A percentile compares a stretch with the other conserved stretches of the same genome.
Evolutionary conservation across 805 yeast species (phyloP).

Genomic region (Trichomonascus vanleenenianus): DNA sequence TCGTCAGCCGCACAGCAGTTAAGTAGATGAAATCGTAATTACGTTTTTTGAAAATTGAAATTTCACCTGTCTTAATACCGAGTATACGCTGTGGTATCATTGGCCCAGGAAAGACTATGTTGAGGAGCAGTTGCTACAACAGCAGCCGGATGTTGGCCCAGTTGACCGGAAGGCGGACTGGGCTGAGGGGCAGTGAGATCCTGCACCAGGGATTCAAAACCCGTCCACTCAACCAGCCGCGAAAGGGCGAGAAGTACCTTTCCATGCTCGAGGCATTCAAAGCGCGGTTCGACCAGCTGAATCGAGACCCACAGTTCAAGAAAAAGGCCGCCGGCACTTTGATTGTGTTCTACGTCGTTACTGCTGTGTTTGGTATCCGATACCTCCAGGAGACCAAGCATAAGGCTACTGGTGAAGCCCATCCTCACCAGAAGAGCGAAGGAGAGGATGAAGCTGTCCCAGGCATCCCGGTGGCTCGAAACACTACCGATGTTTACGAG

Average conservation of each 20-base stretch:
- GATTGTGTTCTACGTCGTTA: conserved; percentile 17
- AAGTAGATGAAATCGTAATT: no score
- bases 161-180: no score
- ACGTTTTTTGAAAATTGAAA: no score
- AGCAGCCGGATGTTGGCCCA: no score
- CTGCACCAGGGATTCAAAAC: no score
- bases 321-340: conserved; percentile 14
- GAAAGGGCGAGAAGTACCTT: not conserved
- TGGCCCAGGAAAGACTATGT: no score
- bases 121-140: no score
- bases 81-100: no score
- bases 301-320: conserved; percentile 14
- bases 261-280: conserved; percentile 5
- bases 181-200: no score
- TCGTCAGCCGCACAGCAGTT: no score
- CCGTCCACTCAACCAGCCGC: no score
- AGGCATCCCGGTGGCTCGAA: conserved; percentile 59
- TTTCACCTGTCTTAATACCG: no score
- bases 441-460: conserved; percentile 6
- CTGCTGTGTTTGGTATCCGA: conserved; percentile 20
- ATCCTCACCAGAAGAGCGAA: conserved; percentile 22
- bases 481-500: conserved; percentile 63
- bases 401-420: conserved; percentile 28
- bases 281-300: conserved; percentile 9
- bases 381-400: conserved; percentile 29